Percentiles rank a stretch among this genome's conserved stretches.
Evolutionary conservation across 495 filamentous ascomycete species (phyloP).

Genomic region (Physcia stellaris): DNA sequence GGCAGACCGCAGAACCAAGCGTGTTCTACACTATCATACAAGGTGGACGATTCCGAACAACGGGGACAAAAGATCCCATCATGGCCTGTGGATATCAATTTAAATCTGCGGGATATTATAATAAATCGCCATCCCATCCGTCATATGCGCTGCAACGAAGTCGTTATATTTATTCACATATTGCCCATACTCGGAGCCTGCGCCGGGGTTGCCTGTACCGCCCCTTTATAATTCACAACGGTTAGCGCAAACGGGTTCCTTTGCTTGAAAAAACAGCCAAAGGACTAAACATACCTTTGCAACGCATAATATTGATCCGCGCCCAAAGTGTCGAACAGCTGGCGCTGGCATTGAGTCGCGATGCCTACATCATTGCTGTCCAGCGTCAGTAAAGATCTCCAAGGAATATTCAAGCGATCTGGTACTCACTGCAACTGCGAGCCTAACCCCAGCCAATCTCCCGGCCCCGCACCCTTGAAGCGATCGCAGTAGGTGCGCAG

Average conservation of each 20-base stretch:
- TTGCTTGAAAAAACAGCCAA: too few species aligned
- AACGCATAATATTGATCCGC: neutral
- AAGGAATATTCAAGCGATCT: neutral
- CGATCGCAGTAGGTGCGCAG: neutral
- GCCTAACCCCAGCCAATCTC: neutral
- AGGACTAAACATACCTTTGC: neutral
- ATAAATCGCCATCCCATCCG: neutral
- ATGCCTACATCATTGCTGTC: neutral
- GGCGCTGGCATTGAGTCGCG: slow-evolving; percentile 1
- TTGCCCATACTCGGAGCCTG: neutral
- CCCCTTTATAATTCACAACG: neutral
- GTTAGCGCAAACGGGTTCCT: too few species aligned
- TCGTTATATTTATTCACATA: neutral
- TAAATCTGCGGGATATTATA: neutral
- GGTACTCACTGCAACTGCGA: neutral
- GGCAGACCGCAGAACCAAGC: too few species aligned
- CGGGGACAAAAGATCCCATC: too few species aligned
- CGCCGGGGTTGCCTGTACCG: neutral
- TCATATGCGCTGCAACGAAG: neutral
- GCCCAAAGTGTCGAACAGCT: neutral
- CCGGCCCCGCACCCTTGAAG: neutral
- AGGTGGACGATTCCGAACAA: too few species aligned
- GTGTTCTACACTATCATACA: too few species aligned
- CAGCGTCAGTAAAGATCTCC: neutral
- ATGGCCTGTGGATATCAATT: too few species aligned